Evolutionary conservation across 2,329 filamentous ascomycete genomes (phyloP).

Genomic region (Fusarium phyllophilum): DNA sequence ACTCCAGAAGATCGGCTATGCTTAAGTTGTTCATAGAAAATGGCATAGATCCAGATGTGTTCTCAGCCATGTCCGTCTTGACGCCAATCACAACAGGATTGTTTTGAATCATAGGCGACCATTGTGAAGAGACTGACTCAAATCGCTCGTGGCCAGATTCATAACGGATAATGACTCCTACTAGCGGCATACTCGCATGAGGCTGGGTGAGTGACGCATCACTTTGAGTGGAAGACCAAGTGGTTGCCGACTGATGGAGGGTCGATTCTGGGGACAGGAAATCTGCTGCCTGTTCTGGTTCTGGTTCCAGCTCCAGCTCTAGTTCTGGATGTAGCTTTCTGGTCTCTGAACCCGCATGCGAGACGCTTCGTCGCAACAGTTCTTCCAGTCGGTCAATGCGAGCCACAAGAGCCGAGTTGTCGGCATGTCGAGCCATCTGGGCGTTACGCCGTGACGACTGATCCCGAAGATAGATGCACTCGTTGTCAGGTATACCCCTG

Average conservation of each 20-base stretch:
- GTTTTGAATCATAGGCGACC: slow-evolving; percentile 11
- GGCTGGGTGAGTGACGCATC: neutral
- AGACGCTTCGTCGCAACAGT: neutral
- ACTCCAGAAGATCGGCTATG: neutral
- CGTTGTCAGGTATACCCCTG: slow-evolving; percentile 14
- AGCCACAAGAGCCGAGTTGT: neutral
- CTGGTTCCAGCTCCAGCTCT: neutral
- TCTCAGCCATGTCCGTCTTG: neutral
- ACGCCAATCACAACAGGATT: neutral
- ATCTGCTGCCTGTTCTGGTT: neutral
- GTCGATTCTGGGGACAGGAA: neutral
- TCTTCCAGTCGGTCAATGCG: slow-evolving; percentile 1
- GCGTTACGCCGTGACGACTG: neutral
- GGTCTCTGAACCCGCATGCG: neutral
- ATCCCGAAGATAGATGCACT: slow-evolving; percentile 27
- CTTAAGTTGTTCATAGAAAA: neutral
- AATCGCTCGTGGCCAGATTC: slow-evolving; percentile 20
- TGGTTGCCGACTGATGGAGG: neutral
- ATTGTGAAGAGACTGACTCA: slow-evolving; percentile 11
- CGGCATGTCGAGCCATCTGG: neutral
- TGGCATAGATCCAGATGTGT: neutral
- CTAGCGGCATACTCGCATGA: neutral
- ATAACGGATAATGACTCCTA: slow-evolving; percentile 7
- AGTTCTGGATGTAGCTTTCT: neutral
- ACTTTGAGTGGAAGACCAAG: neutral